Evolutionary conservation across 208 protist genomes (phyloP), one percentile per base, ranked within the genome.

Genomic region (Wallacemonas sp.): DNA sequence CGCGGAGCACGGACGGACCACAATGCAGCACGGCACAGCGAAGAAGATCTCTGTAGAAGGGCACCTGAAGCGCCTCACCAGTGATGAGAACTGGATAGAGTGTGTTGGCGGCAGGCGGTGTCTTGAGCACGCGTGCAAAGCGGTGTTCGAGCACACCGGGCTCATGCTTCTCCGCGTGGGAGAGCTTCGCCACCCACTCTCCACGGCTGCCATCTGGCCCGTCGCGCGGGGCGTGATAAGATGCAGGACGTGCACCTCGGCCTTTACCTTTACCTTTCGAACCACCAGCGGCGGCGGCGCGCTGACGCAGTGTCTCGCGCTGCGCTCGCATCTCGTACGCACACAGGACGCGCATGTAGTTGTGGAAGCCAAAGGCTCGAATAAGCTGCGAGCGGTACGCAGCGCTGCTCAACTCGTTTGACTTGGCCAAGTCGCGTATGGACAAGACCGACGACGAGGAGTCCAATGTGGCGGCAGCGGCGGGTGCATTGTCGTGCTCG

Each of bases 61-160:
- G 85, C n/a, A 83, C 60, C 62, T 69, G 77, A 28, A 91, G 62
- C 12, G 79, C 79, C 56, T 91, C 85, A 0, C 85, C 85, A 3
- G 70, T 61, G 2, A 91, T 36, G 36, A 91, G 69, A 47, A 73
- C 77, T 17, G 71, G 72, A 14, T 75, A 47, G 5, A 27, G 31
- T 26, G 39, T 49, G 59, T 71, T 27, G 49, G 70, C 70, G 31
- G 45, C 0, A 47, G 55, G 39, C 8, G 69, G n/a, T 22, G 31
- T 66, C 31, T 70, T 70, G 24, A 70, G 54, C 28, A 91, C 68
- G 19, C 75, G 68, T 9, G 65, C 56, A 11, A 87, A 70, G 24
- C 84, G 72, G 27, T 71, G 74, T 44, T 67, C 59, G 24, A 90
- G 28, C 15, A 55, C 54, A 0, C 79, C 76, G 15, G 66, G 61